Conservation (phyloP, 352 stramenopile species). For the Pythium scleroteichum region DNA sequence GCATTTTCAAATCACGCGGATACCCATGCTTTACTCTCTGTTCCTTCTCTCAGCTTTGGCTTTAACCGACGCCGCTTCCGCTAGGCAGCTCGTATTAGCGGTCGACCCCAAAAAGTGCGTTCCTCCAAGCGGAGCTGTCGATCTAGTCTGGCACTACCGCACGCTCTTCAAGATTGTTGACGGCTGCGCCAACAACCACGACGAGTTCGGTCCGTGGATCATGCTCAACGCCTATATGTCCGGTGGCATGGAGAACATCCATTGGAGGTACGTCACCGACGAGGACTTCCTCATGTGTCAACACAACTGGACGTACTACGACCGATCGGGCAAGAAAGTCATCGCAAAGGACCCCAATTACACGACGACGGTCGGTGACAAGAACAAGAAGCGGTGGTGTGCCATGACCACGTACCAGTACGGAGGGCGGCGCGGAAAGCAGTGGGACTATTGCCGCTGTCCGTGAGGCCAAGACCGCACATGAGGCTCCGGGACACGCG, state of each 20-base stretch:
- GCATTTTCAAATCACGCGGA: too few relatives aligned
- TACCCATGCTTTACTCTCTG: too few relatives aligned
- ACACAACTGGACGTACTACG: constrained; percentile 11
- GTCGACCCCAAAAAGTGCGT: too few relatives aligned
- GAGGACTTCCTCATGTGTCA: constrained; percentile 5
- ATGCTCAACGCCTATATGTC: neutral
- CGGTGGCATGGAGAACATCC: neutral
- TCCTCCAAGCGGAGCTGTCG: too few relatives aligned
- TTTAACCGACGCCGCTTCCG: too few relatives aligned
- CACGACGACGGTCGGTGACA: neutral
- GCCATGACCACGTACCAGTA: constrained; percentile 3
- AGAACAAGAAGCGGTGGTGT: constrained; percentile 4
- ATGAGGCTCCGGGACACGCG: too few relatives aligned
- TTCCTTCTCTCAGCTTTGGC: too few relatives aligned
- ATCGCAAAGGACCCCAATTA: neutral
- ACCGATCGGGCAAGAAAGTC: neutral
- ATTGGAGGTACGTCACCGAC: constrained; percentile 13
- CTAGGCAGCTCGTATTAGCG: too few relatives aligned
- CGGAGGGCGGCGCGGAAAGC: neutral
- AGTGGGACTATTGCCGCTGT: constrained; percentile 6
- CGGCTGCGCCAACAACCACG: neutral
- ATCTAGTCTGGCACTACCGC: too few relatives aligned
- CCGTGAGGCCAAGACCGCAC: too few relatives aligned
- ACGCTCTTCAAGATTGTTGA: neutral
- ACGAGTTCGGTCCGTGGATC: neutral